Conservation (phyloP, 2,329 filamentous ascomycete genomes). For the Leptographium galeiforme region DNA sequence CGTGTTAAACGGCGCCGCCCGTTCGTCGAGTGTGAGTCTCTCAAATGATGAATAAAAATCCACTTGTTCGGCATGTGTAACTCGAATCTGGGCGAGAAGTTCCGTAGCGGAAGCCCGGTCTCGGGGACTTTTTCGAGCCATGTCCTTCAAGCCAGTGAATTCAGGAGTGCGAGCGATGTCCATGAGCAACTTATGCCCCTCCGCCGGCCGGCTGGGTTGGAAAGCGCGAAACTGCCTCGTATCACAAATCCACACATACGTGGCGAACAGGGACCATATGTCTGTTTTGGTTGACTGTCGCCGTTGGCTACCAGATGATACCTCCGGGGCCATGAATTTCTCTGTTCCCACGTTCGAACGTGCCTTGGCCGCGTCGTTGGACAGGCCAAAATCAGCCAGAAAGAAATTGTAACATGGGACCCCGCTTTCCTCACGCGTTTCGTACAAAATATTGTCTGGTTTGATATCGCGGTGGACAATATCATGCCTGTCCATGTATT, state of each 20-base stretch:
- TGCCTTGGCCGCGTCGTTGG: slow-evolving; percentile 40
- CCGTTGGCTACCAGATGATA: slow-evolving; percentile 5
- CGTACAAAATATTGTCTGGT: slow-evolving; percentile 86
- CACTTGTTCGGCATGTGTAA: background rate
- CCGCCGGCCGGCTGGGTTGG: background rate
- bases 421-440: slow-evolving; percentile 31
- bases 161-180: background rate
- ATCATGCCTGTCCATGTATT: slow-evolving; percentile 29
- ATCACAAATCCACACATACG: slow-evolving; percentile 15
- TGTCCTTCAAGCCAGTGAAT: background rate
- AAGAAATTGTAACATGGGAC: slow-evolving; percentile 48
- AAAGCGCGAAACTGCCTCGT: slow-evolving; percentile 10
- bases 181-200: slow-evolving; percentile 11
- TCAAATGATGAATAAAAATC: too few species aligned
- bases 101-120: background rate
- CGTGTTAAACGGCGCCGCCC: background rate
- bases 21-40: too few species aligned
- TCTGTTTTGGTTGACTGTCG: slow-evolving; percentile 15
- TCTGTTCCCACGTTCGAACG: slow-evolving; percentile 14
- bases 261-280: slow-evolving; percentile 20
- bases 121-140: background rate
- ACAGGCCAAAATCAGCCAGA: slow-evolving; percentile 87
- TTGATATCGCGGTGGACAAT: slow-evolving; percentile 98
- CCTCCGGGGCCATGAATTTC: slow-evolving; percentile 18
- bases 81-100: background rate